Evolutionary conservation across 208 protist genomes (phyloP), one percentile per base, ranked within the genome.

Genomic region (Acanthamoeba sp.): DNA sequence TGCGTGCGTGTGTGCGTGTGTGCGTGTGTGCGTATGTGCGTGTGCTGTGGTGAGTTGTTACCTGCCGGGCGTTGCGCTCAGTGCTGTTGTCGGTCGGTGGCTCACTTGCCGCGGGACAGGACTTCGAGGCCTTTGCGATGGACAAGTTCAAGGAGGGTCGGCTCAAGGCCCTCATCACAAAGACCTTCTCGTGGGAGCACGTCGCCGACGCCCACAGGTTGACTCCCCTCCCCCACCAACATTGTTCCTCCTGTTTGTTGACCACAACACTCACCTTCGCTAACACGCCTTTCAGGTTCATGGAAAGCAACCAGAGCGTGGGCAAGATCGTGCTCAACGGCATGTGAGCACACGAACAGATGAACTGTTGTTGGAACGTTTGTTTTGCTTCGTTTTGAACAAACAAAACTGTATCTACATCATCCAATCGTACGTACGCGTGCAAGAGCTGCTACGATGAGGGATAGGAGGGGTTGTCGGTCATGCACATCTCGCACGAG

Each of bases 321-420:
- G 95, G 95, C 42, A 96, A 96, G 91, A 80, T 96, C n/a, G 80
- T 96, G 52, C 32, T 96, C 9, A 95, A 76, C 50, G 40, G 89
- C 78, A 87, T 87, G 78, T 87, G 18, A 62, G 55, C 45, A n/a
- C n/a, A n/a, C n/a, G n/a, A n/a, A n/a, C n/a, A n/a, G n/a, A n/a
- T n/a, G n/a, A n/a, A n/a, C n/a, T n/a, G n/a, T n/a, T n/a, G n/a
- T n/a, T n/a, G n/a, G n/a, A n/a, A n/a, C n/a, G n/a, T n/a, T n/a
- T n/a, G n/a, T n/a, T n/a, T n/a, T n/a, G n/a, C n/a, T n/a, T n/a
- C n/a, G n/a, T n/a, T n/a, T n/a, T n/a, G n/a, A n/a, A n/a, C n/a
- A n/a, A n/a, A n/a, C n/a, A n/a, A n/a, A n/a, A n/a, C n/a, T n/a
- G n/a, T n/a, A n/a, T n/a, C n/a, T n/a, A n/a, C n/a, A n/a, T n/a